phyloP scores from a whole-genome alignment of 805 yeast species.

The Yamadazyma sp. region DNA sequence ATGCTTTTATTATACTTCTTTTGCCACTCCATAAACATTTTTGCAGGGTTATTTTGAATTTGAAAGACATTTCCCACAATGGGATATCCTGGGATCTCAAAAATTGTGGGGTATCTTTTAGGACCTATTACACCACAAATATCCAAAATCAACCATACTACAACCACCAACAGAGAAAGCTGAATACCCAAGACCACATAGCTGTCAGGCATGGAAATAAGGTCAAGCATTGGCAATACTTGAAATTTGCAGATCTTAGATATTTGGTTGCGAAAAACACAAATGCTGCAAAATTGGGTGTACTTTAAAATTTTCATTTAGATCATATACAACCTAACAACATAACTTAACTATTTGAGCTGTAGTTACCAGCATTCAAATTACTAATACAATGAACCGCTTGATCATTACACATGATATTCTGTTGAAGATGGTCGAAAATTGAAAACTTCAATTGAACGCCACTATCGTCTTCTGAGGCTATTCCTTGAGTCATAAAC shows the following conservation, averaged over 20 bases:
- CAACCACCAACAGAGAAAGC: background rate
- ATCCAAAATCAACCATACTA: constrained; percentile 4
- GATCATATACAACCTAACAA: too few relatives aligned
- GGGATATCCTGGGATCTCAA: constrained; percentile 48
- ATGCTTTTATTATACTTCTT: constrained; percentile 41
- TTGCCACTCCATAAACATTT: constrained; percentile 47
- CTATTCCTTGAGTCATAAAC: constrained; percentile 72
- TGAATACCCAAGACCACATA: too few relatives aligned
- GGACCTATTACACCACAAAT: background rate
- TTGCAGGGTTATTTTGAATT: constrained; percentile 49
- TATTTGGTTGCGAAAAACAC: background rate
- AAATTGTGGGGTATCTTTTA: constrained; percentile 20
- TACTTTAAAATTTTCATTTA: too few relatives aligned
- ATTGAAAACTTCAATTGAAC: constrained; percentile 60
- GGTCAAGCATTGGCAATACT: background rate
- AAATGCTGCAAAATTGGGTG: too few relatives aligned
- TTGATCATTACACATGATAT: constrained; percentile 13
- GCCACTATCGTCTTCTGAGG: constrained; percentile 72
- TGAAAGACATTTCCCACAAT: constrained; percentile 51
- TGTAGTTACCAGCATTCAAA: constrained; percentile 17
- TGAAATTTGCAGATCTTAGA: too few relatives aligned
- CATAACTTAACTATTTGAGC: constrained; percentile 10
- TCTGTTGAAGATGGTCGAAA: constrained; percentile 7
- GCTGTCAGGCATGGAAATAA: too few relatives aligned
- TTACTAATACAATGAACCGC: constrained; percentile 13